Evolutionary conservation across 2,329 filamentous ascomycete species (phyloP), one percentile per base, ranked within the genome.

Genomic region (Penicillium sp.): DNA sequence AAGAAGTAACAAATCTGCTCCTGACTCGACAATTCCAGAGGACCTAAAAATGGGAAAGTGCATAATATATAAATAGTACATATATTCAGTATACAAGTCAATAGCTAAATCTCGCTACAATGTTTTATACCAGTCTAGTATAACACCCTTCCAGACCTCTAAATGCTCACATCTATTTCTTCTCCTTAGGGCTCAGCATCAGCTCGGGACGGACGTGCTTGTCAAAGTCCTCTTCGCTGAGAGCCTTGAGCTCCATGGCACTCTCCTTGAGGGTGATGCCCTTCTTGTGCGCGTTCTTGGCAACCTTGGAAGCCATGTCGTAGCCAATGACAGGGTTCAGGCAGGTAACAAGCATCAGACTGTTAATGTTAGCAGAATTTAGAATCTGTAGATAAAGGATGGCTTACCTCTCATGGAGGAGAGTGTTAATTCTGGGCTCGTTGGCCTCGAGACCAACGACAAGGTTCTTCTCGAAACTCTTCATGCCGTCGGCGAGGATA

Each of bases 251-350:
- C 84, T 98, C 92, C 85, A 98, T 88, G 21, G 95, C 94, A 73
- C 91, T 94, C 82, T 96, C 83, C 85, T 97, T 97, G 62, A 99
- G 86, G 26, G 93, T 97, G 56, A 94, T 82, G 38, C 93, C 93
- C 88, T 98, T 98, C 88, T 97, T 97, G 84, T 99, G 95, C 17
- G 95, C 95, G 76, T 99, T 96, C 89, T 97, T 97, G 74, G 93
- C 93, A 26, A 97, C 93, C 85, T 96, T 96, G 80, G 90, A 93
- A 56, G 93, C 93, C 91, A 96, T 96, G 77, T 97, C 93, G 80
- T 97, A 97, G 64, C 93, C 94, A 76, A 98, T 97, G 80, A 96
- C 92, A 70, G 93, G 93, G 86, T 97, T 97, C 66, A 98, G 85
- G 85, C 94, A 97, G 68, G 95, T 99, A 41, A 98, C 95, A 69